A percentile compares a stretch with the other conserved stretches of the same genome.
phyloP scores from a whole-genome alignment of 345 rosid species.

The Euphorbia peplus region DNA sequence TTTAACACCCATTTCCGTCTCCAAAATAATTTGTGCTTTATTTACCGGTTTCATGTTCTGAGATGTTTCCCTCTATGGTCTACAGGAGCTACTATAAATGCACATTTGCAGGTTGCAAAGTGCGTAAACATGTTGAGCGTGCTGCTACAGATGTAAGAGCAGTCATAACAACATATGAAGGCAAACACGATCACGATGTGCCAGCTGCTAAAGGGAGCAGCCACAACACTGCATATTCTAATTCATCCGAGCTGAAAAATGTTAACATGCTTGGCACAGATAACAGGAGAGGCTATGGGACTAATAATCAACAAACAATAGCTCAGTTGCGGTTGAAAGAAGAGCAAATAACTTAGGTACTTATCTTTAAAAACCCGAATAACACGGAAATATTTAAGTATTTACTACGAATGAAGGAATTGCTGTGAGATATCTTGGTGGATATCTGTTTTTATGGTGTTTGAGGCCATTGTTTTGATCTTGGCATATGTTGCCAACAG shows the following conservation, averaged over 20 bases:
- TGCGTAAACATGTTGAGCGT: constrained; percentile 90
- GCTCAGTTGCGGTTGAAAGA: constrained; percentile 60
- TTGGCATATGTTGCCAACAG: constrained; percentile 1
- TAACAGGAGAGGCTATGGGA: constrained; percentile 24
- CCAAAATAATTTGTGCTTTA: not conserved
- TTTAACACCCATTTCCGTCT: not conserved
- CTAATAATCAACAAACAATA: constrained; percentile 42
- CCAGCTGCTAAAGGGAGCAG: constrained; percentile 66
- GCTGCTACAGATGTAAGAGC: constrained; percentile 76
- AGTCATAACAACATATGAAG: constrained; percentile 88
- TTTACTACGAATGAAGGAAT: constrained; percentile 13
- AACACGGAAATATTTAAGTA: constrained; percentile 1
- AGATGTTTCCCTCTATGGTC: not conserved
- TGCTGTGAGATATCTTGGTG: constrained; percentile 8
- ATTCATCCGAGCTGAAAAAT: constrained; percentile 21
- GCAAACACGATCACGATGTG: constrained; percentile 80
- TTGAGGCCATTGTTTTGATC: constrained; percentile 15
- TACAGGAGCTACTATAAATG: constrained; percentile 93
- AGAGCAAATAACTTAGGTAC: constrained; percentile 46
- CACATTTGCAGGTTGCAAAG: constrained; percentile 77
- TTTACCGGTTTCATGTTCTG: not conserved
- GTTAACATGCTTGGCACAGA: constrained; percentile 19
- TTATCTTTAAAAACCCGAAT: constrained; percentile 5
- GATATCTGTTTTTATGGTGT: not conserved
- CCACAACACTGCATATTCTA: constrained; percentile 27